Evolutionary conservation across 106 monocot genomes (phyloP).

Genomic region (Dendrobium nobile): DNA sequence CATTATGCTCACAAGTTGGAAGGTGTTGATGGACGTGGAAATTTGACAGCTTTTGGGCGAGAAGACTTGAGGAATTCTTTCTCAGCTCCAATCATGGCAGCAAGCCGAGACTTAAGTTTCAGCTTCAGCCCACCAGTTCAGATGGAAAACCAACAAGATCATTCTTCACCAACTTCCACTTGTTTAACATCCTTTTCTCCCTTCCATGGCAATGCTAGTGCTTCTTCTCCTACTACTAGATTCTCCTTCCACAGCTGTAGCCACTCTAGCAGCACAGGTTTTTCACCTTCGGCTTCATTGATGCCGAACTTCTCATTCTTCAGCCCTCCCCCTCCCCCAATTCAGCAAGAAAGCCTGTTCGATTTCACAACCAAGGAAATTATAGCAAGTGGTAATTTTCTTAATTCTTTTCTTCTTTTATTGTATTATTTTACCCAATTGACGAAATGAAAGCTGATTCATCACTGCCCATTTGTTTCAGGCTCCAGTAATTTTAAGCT

Average conservation of each 20-base stretch:
- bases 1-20: conserved; percentile 23
- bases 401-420: background rate
- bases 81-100: conserved; percentile 23
- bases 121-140: conserved; percentile 23
- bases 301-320: conserved; percentile 65
- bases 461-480: conserved; percentile 7
- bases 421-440: background rate
- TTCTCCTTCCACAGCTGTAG: conserved; percentile 55
- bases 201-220: conserved; percentile 16
- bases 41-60: background rate
- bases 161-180: conserved; percentile 38
- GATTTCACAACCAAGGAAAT: conserved; percentile 4
- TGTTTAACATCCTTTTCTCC: conserved; percentile 74
- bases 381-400: conserved; percentile 28
- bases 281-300: conserved; percentile 28
- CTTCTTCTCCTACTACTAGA: conserved; percentile 15
- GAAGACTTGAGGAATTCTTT: conserved; percentile 35
- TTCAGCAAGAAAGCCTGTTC: conserved; percentile 18
- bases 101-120: conserved; percentile 60
- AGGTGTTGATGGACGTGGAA: conserved; percentile 4
- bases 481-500: conserved; percentile 13
- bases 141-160: conserved; percentile 18
- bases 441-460: background rate
- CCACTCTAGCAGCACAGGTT: conserved; percentile 12
- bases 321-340: conserved; percentile 22